Evolutionary conservation across 352 stramenopile genomes (phyloP), one percentile per base, ranked within the genome.

Genomic region (Phytophthora kernoviae): DNA sequence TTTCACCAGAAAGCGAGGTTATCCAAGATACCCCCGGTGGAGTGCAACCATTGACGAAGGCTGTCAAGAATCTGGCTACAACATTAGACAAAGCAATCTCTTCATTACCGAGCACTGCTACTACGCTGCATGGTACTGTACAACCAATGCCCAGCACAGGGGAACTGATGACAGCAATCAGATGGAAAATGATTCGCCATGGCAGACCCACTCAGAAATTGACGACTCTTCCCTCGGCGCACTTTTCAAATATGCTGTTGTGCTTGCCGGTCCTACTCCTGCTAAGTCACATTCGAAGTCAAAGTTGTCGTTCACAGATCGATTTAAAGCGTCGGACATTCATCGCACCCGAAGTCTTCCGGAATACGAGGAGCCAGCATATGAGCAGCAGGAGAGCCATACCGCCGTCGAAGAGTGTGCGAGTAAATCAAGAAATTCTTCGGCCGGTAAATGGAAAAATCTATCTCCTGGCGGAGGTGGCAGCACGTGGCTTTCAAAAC

Each of bases 211-310:
- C 39, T 41, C 64, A 1, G 75, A 77, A 7, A 68, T 71, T 24
- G 62, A 88, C 22, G 74, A 90, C 17, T 62, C 65, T 4, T 86
- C 74, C 3, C 47, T 90, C 1, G 76, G 73, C 2, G 72, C 80
- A 12, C 55, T 91, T 18, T 88, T 91, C 69, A 91, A 88, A 54
- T 91, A 88, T 39, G 75, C 81, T 3, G 69, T 91, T 40, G 81
- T 91, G 20, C 54, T 91, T 36, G 75, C 78, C 14, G 81, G 81
- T 2, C 78, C 81, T 8, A 68, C 73, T 22, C 49, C 63, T 21
- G 18, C 20, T 6, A 82, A 69, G 12, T 37, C 75, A 2, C 75
- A 75, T 24, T 62, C 60, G n/a, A 84, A 56, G 22, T 33, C 67
- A 8, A 64, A 72, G 0, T 51, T 54, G 17, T 64, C 59, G 0